Evolutionary conservation across 2,329 filamentous ascomycete genomes (phyloP), one percentile per base, ranked within the genome.

Genomic region (Penicillium psychrosexuale): DNA sequence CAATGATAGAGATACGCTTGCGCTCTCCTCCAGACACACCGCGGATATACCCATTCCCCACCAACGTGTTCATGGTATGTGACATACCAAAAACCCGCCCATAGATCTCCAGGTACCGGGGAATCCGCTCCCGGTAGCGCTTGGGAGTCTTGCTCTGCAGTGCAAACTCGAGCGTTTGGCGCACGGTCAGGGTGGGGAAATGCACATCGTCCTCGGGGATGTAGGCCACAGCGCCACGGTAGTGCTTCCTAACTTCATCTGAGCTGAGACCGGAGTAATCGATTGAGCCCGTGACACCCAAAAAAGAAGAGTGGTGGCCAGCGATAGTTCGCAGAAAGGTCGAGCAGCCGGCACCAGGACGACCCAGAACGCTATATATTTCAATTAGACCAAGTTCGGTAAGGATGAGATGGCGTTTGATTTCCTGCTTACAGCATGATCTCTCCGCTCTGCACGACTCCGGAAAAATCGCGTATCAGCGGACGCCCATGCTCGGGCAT

Each of bases 21-120:
- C 88, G 77, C 71, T 91, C 88, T 50, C 88, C 88, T 58, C 88
- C 88, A 36, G 84, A 88, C 0, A 91, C 84, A 63, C 88, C 88
- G 27, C 86, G 61, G 28, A 70, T 69, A 37, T 66, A 69, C 51
- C 69, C 66, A 30, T 69, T 67, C 9, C 88, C 88, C 2, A 91
- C 86, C 1, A 84, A 77, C 0, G 88, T 91, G 61, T 88, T 78
- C 65, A 84, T 83, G 0, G 87, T 89, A 64, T 91, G 87, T 2
- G 77, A 77, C 56, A 91, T 90, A 3, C 86, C 87, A 62, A 91
- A 91, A 69, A 90, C 88, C 60, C 83, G 84, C 62, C 89, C 76
- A 33, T 91, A 77, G 1, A 87, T 84, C 42, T 84, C 80, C 12
- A 87, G 80, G 48, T 90, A 85, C 48, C 85, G 73, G 0, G 83